Percentiles rank a stretch among this genome's conserved stretches.
Conservation (phyloP, 2,329 filamentous ascomycete species). For the Neofusicoccum parvum region DNA sequence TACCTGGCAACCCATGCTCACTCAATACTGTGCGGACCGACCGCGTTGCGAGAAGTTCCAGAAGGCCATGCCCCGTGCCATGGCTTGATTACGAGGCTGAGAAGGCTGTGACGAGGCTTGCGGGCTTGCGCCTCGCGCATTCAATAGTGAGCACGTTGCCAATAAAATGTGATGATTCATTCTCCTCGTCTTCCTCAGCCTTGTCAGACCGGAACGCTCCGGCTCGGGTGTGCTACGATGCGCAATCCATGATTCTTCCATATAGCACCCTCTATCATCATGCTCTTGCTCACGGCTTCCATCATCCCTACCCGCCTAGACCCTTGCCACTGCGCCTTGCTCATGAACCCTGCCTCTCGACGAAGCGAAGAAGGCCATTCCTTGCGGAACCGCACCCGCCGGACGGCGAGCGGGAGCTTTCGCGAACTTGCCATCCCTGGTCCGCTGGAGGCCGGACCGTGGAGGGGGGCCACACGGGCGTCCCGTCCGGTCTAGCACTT, state of each 20-base stretch:
- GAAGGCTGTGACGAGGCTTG: conserved; percentile 9
- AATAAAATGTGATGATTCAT: neutral
- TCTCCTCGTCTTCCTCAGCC: neutral
- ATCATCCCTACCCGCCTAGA: neutral
- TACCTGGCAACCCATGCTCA: neutral
- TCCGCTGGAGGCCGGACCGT: neutral
- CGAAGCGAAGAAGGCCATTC: neutral
- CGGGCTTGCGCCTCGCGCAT: conserved; percentile 10
- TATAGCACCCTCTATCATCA: neutral
- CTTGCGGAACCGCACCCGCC: conserved; percentile 1
- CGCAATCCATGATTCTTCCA: conserved; percentile 4
- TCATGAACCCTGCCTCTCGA: neutral
- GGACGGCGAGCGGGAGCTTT: neutral
- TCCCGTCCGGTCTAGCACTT: neutral
- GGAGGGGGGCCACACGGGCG: neutral
- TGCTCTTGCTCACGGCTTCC: neutral
- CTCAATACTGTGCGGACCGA: neutral
- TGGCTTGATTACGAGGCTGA: conserved; percentile 10
- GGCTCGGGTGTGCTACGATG: neutral
- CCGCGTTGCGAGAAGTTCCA: neutral
- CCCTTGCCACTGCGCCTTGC: neutral
- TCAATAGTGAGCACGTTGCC: conserved; percentile 6
- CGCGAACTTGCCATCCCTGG: neutral
- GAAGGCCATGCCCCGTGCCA: neutral
- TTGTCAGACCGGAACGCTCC: conserved; percentile 10